Percentiles rank a stretch among this genome's conserved stretches.
Evolutionary conservation across 108 stramenopile species (phyloP).

Genomic region (Asterionellopsis glacialis): DNA sequence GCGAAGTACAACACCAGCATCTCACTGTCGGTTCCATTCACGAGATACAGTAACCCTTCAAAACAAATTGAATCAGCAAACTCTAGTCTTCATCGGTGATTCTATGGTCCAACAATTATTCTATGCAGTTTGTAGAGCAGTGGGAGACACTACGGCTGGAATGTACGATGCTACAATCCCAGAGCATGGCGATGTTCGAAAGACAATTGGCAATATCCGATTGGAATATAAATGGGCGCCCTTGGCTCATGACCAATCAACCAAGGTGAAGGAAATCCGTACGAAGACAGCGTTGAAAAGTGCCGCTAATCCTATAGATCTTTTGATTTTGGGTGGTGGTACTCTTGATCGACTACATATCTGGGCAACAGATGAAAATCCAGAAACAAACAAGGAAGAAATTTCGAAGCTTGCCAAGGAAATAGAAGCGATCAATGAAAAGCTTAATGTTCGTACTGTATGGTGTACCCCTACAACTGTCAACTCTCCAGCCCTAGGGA

Average conservation of each 20-base stretch:
- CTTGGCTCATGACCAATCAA: conserved; percentile 26
- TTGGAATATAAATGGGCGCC: conserved; percentile 48
- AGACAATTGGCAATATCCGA: conserved; percentile 11
- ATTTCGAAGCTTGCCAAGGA: conserved; percentile 28
- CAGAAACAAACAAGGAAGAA: conserved; percentile 21
- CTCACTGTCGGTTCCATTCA: conserved; percentile 25
- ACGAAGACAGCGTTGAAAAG: conserved; percentile 1
- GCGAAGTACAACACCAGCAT: conserved; percentile 3
- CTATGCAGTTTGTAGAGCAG: conserved; percentile 22
- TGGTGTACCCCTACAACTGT: conserved; percentile 43
- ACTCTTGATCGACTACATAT: conserved; percentile 35
- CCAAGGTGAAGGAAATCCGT: conserved; percentile 26
- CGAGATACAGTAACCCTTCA: conserved; percentile 14
- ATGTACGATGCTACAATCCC: conserved; percentile 18
- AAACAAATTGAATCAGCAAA: conserved; percentile 15
- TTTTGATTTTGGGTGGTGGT: conserved; percentile 31
- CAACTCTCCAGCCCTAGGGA: conserved; percentile 37
- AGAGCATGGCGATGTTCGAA: conserved; percentile 23
- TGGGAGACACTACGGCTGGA: conserved; percentile 35
- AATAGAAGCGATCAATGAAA: conserved; percentile 10
- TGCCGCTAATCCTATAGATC: conserved; percentile 15
- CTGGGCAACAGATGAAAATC: conserved; percentile 39
- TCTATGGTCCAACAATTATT: conserved; percentile 29
- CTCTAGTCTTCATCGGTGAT: conserved; percentile 40
- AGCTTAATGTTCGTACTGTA: conserved; percentile 8